Percentiles rank a stretch among this genome's conserved stretches.
These are phyloP conservation scores for Venturia oleaginea DNA, from an alignment of 2,329 filamentous ascomycete species.

Conservation along the genomic window DNA sequence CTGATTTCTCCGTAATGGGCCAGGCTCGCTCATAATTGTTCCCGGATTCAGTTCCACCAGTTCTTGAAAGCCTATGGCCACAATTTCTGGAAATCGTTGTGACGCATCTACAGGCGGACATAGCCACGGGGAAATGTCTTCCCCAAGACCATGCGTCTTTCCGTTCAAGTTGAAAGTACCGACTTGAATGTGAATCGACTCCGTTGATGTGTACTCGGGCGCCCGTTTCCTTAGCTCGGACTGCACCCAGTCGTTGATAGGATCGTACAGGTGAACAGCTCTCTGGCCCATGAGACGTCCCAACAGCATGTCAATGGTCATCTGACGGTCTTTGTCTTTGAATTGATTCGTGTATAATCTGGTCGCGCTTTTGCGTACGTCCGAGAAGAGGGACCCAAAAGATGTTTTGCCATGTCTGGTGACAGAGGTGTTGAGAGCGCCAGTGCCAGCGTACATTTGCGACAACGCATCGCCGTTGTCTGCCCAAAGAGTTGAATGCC, in stretches of 20 bases:
- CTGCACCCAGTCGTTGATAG: conserved; percentile 84
- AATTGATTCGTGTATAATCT: conserved; percentile 97
- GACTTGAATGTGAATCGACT: conserved; percentile 69
- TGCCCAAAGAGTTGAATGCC: conserved; percentile 90
- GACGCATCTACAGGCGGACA: conserved; percentile 57
- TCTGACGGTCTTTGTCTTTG: conserved; percentile 82
- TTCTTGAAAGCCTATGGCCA: conserved; percentile 91
- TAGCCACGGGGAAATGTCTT: conserved; percentile 80
- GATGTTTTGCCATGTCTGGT: conserved; percentile 95
- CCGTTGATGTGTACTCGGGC: conserved; percentile 64
- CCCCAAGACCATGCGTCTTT: conserved; percentile 63
- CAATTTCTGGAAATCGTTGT: conserved; percentile 67
- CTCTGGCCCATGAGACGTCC: conserved; percentile 75
- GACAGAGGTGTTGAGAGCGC: conserved; percentile 90
- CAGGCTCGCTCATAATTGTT: conserved; percentile 87
- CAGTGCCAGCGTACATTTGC: conserved; percentile 92
- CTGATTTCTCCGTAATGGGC: conserved; percentile 70
- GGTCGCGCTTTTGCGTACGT: conserved; percentile 88
- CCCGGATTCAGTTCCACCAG: conserved; percentile 97
- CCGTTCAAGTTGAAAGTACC: conserved; percentile 96
- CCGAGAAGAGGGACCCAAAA: conserved; percentile 83
- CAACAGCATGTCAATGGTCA: conserved; percentile 87
- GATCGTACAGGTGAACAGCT: conserved; percentile 81
- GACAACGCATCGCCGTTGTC: conserved; percentile 93
- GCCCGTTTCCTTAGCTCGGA: conserved; percentile 55